Evolutionary conservation across 345 rosid genomes (phyloP).

Genomic region (Ailanthus altissimus): DNA sequence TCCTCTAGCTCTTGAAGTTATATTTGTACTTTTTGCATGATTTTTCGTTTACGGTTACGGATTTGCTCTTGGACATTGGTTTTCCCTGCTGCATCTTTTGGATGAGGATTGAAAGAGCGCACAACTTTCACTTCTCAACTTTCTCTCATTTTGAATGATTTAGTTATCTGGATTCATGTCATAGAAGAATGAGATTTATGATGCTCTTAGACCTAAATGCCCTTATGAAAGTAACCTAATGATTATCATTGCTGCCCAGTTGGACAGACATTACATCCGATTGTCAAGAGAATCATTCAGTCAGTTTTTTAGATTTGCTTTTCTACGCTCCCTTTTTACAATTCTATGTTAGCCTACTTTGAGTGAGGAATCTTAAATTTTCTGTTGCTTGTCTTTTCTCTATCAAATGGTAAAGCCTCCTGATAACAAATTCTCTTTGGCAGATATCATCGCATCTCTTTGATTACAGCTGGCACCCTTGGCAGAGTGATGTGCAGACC

Average conservation of each 20-base stretch:
- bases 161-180: not conserved
- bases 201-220: not conserved
- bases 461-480: constrained; percentile 85
- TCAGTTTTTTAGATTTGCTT: not conserved
- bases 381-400: not conserved
- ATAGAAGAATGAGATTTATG: not conserved
- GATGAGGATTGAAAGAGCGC: not conserved
- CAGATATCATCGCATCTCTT: constrained; percentile 92
- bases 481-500: constrained; percentile 92
- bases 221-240: not conserved
- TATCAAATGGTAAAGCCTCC: constrained; percentile 5
- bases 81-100: not conserved
- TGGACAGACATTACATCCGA: not conserved
- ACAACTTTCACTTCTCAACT: not conserved
- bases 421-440: constrained; percentile 34
- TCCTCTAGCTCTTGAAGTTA: constrained; percentile 2
- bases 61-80: not conserved
- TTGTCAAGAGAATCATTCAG: not conserved
- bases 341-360: not conserved
- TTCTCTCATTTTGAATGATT: not conserved
- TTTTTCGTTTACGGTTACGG: not conserved
- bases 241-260: not conserved
- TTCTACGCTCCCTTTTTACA: not conserved
- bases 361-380: constrained; percentile 4
- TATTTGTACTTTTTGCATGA: not conserved